phyloP scores from a whole-genome alignment of 2,329 filamentous ascomycete species.

The Fonsecaea pedrosoi region DNA sequence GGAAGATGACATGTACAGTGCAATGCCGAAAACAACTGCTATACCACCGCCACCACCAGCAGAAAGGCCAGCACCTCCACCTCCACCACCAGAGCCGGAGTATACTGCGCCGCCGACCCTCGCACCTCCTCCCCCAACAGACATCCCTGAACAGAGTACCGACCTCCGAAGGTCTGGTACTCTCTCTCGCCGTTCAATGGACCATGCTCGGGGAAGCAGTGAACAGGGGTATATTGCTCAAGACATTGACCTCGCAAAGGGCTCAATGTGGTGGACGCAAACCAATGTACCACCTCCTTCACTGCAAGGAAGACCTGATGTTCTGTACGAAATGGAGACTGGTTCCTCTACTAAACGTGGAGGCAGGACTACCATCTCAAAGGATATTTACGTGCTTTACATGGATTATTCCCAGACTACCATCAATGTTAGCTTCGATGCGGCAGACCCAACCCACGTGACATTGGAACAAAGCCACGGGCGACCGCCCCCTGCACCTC shows the following conservation, averaged over 20 bases:
- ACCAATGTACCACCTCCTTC: constrained; percentile 78
- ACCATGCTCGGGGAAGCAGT: constrained; percentile 73
- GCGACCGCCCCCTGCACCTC: constrained; percentile 76
- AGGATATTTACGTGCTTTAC: constrained; percentile 86
- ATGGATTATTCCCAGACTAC: constrained; percentile 96
- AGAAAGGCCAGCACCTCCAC: constrained; percentile 43
- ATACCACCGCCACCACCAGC: constrained; percentile 47
- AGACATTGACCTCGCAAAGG: constrained; percentile 78
- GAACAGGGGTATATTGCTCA: constrained; percentile 86
- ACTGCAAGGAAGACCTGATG: constrained; percentile 81
- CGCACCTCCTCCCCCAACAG: constrained; percentile 51
- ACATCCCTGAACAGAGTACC: constrained; percentile 69
- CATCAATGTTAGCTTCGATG: constrained; percentile 79
- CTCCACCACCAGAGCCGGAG: constrained; percentile 57
- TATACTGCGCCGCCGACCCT: constrained; percentile 57
- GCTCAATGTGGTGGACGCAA: constrained; percentile 86
- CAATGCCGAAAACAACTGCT: constrained; percentile 46
- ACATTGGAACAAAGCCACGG: constrained; percentile 86
- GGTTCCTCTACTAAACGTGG: constrained; percentile 71
- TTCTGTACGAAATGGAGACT: constrained; percentile 83
- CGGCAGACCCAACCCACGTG: constrained; percentile 73
- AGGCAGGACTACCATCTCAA: constrained; percentile 74
- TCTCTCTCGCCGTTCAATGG: constrained; percentile 69
- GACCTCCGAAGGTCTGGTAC: constrained; percentile 65
- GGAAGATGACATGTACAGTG: constrained; percentile 56